Evolutionary conservation across 129 eudicot species (phyloP).

Genomic region (Smallanthus sonchifolius): DNA sequence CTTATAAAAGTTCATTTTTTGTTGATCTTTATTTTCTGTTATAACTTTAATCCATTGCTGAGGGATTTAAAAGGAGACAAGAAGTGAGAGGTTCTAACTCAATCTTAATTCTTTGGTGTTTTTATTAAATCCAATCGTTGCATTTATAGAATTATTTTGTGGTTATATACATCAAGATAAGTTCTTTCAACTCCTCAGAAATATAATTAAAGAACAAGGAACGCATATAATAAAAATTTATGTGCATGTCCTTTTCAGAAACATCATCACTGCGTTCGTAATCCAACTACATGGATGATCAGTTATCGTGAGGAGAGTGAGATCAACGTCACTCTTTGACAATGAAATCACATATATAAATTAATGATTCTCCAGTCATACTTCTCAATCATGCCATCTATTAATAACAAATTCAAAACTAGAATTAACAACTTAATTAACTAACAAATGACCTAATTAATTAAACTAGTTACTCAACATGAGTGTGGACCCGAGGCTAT

Average conservation of each 20-base stretch:
- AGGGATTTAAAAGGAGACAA: no score
- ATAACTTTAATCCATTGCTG: no score
- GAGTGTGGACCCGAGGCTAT: no score
- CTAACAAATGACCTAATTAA: not conserved
- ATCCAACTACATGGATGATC: not conserved
- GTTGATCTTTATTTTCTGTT: no score
- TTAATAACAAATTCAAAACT: not conserved
- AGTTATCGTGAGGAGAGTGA: constrained; percentile 14
- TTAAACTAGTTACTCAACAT: not conserved
- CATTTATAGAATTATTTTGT: no score
- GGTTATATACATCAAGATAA: no score
- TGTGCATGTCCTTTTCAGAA: not conserved
- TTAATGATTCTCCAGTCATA: constrained; percentile 11
- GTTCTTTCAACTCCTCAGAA: no score
- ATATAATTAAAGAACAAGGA: not conserved
- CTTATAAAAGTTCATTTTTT: no score
- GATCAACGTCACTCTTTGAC: constrained; percentile 7
- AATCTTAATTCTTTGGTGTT: no score
- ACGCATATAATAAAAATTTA: not conserved
- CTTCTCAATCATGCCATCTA: not conserved
- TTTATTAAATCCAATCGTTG: no score
- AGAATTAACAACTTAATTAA: not conserved
- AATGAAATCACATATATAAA: not conserved
- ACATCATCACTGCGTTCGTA: constrained; percentile 5
- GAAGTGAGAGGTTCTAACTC: no score